These are phyloP conservation scores for Pyrenochaeta sp. DNA, from an alignment of 2,329 filamentous ascomycete species.

Conservation along the genomic window DNA sequence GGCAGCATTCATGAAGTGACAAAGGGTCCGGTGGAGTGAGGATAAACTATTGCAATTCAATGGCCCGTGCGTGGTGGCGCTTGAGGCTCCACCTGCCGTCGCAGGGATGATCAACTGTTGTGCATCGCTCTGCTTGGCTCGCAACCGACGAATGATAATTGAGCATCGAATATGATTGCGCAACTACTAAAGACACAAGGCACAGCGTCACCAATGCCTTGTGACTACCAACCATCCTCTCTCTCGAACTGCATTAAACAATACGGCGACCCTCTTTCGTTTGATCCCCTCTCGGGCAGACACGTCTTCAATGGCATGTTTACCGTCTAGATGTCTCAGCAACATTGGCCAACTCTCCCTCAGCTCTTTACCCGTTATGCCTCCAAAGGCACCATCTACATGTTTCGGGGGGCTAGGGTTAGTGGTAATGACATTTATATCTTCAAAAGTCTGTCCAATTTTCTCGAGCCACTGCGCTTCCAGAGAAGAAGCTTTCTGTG, in stretches of 20 bases:
- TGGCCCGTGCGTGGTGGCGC: no score
- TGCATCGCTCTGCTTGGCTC: no score
- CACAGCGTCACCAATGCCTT: conserved; percentile 54
- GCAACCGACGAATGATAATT: no score
- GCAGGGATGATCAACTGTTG: no score
- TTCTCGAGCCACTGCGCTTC: conserved; percentile 74
- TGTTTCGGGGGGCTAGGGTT: conserved; percentile 33
- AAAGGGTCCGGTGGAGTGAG: no score
- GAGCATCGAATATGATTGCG: no score
- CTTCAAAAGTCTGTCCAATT: conserved; percentile 42
- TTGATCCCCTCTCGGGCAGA: conserved; percentile 86
- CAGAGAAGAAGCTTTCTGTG: conserved; percentile 77
- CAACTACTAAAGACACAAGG: no score
- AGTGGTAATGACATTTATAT: conserved; percentile 46
- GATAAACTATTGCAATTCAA: no score
- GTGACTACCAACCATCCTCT: conserved; percentile 64
- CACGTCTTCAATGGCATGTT: conserved; percentile 84
- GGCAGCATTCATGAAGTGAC: no score
- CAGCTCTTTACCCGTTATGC: conserved; percentile 48
- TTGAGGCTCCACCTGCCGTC: no score
- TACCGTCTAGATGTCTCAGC: conserved; percentile 87
- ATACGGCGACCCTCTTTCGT: conserved; percentile 68
- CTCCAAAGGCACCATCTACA: conserved; percentile 17
- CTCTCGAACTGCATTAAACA: conserved; percentile 70
- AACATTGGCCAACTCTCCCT: conserved; percentile 75